Conservation (phyloP, 257 asterid genomes). For the Gentiana dahurica region DNA sequence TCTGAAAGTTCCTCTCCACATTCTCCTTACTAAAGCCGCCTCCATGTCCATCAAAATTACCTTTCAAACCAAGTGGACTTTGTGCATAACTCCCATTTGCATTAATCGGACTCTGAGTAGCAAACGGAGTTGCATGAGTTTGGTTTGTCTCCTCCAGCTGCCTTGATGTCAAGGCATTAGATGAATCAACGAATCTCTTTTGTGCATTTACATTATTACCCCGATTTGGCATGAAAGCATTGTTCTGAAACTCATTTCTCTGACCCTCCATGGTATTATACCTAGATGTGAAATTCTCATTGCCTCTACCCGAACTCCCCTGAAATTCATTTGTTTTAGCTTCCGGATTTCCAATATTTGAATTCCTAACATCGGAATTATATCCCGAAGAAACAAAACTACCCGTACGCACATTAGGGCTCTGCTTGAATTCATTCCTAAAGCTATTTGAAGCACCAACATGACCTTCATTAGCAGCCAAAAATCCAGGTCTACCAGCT, state of each 20-base stretch:
- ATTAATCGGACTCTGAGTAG: not conserved
- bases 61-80: slow-evolving; percentile 2
- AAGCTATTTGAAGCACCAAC: too few species aligned
- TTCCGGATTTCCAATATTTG: too few species aligned
- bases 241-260: not conserved
- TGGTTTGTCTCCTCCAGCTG: slow-evolving; percentile 1
- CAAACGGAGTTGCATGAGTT: not conserved
- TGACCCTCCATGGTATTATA: too few species aligned
- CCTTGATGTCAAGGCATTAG: not conserved
- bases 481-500: slow-evolving; percentile 4
- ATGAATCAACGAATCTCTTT: not conserved
- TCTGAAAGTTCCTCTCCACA: slow-evolving; percentile 10
- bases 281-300: too few species aligned
- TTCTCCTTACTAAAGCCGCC: slow-evolving; percentile 17
- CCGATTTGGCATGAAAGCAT: slow-evolving; percentile 1
- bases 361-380: too few species aligned
- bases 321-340: too few species aligned
- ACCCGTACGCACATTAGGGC: too few species aligned
- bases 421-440: too few species aligned
- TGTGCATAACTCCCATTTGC: slow-evolving; percentile 8
- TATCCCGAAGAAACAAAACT: too few species aligned
- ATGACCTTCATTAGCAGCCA: not conserved
- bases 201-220: slow-evolving; percentile 3
- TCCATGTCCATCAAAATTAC: slow-evolving; percentile 12
- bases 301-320: too few species aligned